Percentiles rank a stretch among this genome's conserved stretches.
These are phyloP conservation scores for Parathielavia hyrcaniae DNA, from an alignment of 495 filamentous ascomycete species.

Conservation along the genomic window DNA sequence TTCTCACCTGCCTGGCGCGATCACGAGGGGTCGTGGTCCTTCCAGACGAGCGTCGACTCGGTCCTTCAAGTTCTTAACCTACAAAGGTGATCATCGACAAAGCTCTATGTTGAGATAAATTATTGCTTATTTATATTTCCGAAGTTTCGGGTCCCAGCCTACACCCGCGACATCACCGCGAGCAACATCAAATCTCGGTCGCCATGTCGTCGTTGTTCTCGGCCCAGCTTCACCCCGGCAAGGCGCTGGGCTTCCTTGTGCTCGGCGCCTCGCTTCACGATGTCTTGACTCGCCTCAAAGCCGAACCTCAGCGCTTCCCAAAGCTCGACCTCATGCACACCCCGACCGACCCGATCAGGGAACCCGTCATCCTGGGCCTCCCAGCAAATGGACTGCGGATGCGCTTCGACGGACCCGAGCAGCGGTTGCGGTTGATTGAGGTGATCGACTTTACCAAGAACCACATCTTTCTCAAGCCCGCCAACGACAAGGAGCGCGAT, in stretches of 20 bases:
- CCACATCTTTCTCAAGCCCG: conserved; percentile 68
- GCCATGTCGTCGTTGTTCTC: conserved; percentile 50
- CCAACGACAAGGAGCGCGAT: conserved; percentile 70
- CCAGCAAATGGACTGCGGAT: conserved; percentile 81
- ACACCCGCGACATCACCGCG: not conserved
- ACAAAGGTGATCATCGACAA: too few relatives aligned
- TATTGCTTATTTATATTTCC: too few relatives aligned
- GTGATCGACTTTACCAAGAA: conserved; percentile 85
- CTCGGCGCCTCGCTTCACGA: conserved; percentile 89
- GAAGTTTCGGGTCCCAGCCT: not conserved
- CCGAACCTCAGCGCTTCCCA: conserved; percentile 73
- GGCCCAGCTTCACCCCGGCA: conserved; percentile 67
- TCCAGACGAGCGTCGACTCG: too few relatives aligned
- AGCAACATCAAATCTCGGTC: not conserved
- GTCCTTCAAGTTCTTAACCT: not conserved
- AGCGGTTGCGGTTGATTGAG: conserved; percentile 85
- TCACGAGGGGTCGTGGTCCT: conserved; percentile 14
- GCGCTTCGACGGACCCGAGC: conserved; percentile 89
- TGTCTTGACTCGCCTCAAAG: conserved; percentile 74
- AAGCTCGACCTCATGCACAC: conserved; percentile 77
- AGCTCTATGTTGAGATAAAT: too few relatives aligned
- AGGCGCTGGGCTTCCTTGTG: conserved; percentile 72
- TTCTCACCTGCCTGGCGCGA: conserved; percentile 5
- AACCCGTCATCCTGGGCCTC: conserved; percentile 65
- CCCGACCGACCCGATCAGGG: conserved; percentile 58